phyloP scores from a whole-genome alignment of 225 moss, liverwort and hornwort species.

The Sphagnum contortum region DNA sequence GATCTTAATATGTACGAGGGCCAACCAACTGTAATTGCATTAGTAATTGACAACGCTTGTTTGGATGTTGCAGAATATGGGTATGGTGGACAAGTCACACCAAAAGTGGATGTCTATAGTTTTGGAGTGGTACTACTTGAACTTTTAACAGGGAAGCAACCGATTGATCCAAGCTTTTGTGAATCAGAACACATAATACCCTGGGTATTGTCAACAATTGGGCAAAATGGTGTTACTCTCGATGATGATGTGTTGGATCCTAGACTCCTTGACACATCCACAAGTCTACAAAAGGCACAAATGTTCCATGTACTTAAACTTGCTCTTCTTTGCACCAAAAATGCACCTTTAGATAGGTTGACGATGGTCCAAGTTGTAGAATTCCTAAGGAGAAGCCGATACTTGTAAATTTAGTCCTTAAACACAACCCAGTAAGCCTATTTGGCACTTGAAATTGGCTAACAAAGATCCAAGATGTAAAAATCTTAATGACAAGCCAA shows the following conservation, averaged over 20 bases:
- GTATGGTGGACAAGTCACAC: constrained; percentile 10
- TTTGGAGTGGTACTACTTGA: constrained; percentile 29
- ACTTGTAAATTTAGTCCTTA: too few relatives aligned
- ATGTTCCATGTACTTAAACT: constrained; percentile 14
- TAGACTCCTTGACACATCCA: constrained; percentile 5
- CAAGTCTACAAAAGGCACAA: constrained; percentile 8
- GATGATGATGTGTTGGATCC: constrained; percentile 10
- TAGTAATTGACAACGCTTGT: neutral
- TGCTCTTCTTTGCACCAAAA: constrained; percentile 11
- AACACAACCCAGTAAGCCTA: too few relatives aligned
- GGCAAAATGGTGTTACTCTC: constrained; percentile 1
- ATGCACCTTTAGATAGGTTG: too few relatives aligned
- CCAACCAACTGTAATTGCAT: too few relatives aligned
- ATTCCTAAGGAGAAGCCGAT: too few relatives aligned
- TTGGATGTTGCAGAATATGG: constrained; percentile 1
- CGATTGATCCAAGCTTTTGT: neutral
- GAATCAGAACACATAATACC: constrained; percentile 2
- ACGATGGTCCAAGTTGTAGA: too few relatives aligned
- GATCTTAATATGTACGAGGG: neutral
- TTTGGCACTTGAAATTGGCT: too few relatives aligned
- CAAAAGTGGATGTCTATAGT: constrained; percentile 27
- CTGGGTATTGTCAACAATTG: constrained; percentile 4
- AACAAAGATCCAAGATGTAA: too few relatives aligned
- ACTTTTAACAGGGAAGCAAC: constrained; percentile 22
- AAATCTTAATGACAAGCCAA: too few relatives aligned